Evolutionary conservation across 2,329 filamentous ascomycete genomes (phyloP).

Genomic region (Colletotrichum siamense): DNA sequence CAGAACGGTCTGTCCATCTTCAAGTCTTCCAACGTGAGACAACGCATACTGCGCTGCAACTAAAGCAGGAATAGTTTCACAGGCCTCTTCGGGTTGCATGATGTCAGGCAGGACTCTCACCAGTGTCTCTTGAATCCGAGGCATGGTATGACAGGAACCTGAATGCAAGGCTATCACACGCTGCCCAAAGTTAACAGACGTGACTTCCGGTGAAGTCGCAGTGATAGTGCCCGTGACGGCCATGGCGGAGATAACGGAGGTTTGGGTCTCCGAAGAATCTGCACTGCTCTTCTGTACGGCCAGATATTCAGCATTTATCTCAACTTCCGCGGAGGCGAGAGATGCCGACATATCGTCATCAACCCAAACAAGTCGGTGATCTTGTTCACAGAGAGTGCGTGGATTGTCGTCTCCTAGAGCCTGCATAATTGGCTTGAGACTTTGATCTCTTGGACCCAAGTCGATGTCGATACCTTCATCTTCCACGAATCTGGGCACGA

Average conservation of each 20-base stretch:
- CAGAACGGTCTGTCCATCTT: slow-evolving; percentile 33
- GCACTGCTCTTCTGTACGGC: background rate
- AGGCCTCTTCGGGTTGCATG: background rate
- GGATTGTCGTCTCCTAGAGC: background rate
- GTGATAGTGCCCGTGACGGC: background rate
- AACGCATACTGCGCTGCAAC: slow-evolving; percentile 23
- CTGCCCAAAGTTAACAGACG: background rate
- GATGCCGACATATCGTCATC: background rate
- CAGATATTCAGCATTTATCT: background rate
- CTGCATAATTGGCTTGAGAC: background rate
- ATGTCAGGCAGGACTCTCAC: background rate
- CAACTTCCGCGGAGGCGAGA: background rate
- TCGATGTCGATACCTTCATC: slow-evolving; percentile 4
- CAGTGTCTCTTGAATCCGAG: background rate
- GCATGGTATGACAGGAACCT: background rate
- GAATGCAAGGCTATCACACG: background rate
- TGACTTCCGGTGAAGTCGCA: background rate
- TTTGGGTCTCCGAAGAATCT: background rate
- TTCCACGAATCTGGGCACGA: slow-evolving; percentile 13
- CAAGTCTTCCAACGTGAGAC: slow-evolving; percentile 31
- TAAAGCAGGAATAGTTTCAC: background rate
- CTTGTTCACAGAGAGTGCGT: background rate
- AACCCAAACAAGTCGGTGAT: background rate
- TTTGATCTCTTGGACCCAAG: background rate
- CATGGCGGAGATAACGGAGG: background rate